Base-by-base conservation (phyloP, 139 green algal genomes). In the Diplosphaera chodatii region DNA sequence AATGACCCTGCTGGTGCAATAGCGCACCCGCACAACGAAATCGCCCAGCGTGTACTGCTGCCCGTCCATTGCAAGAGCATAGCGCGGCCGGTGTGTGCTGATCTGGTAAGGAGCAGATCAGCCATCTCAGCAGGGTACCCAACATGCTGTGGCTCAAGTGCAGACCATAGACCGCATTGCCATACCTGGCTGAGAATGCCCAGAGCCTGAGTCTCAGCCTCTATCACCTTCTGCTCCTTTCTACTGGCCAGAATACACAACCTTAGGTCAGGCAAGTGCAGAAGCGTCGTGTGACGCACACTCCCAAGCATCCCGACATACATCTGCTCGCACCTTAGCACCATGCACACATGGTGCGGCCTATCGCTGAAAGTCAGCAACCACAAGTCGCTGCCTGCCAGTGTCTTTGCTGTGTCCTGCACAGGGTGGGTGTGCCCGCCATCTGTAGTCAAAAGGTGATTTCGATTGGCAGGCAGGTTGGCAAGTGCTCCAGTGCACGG, bases 41-140 rank as follows among this genome's bases (percentile, higher is more conserved):
- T 74, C 70, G 23, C 70, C 70, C 70, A 74, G 0, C 0, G 8
- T 40, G 34, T 69, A 74, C 32, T 34, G 33, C 56, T 64, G 63
- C 23, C 70, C 70, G 25, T 74, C 62, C 37, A 74, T 59, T 0
- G 67, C 21, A 25, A 74, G 59, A 4, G 29, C 30, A 4, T 25
- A 21, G 3, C 67, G 27, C 27, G 28, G 27, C 67, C 32, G 67
- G 18, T 59, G 48, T 18, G 48, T 59, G 48, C 16, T 25, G 10
- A 59, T 18, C 48, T 59, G 48, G 3, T 48, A 20, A 6, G 10
- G 10, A 10, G 37, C 8, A 6, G 8, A 48, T 20, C 37, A 48
- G 8, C 37, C 37, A 48, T 6, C 37, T 48, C 8, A 48, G 37
- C 37, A 20, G 10, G 37, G n/a, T n/a, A n/a, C n/a, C n/a, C n/a